Base-by-base conservation (phyloP, 139 green algal species). In the Volvox reticuliferus region DNA sequence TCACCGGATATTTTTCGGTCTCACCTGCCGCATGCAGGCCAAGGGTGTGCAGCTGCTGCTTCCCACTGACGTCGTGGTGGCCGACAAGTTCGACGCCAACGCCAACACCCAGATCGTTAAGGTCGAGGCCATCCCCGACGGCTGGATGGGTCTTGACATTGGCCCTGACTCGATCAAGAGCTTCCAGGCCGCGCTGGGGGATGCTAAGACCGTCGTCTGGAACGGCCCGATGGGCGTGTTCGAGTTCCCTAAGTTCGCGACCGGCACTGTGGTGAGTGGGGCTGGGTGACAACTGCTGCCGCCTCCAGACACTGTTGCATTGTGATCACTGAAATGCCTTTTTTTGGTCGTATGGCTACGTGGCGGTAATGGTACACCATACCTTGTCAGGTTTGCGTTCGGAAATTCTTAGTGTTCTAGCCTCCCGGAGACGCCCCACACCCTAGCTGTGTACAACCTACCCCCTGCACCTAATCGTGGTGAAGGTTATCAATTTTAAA, bases 101-200 rank as follows among this genome's bases (percentile, higher is more conserved):
- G 98, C 98, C 87, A 97, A 99, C 90, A 96, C 92, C 88, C 92
- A 93, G 92, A 90, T 79, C 65, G 96, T 98, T 61, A 37, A 93
- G 55, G 96, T 96, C 16, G 92, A 97, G 32, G 95, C 91, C 68
- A 99, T 99, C 92, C 96, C 98, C 82, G 98, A 99, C 32, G 98
- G 98, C 94, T 99, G 98, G 98, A 99, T 99, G 98, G 98, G 98
- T 89, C 96, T 99, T 86, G 98, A 99, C 91, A 98, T 99, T 81
- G 98, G 98, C 86, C 98, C 98, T 20, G 96, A 99, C 85, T 98
- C 95, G 84, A 89, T 98, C 55, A 96, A 98, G 94, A 44, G 93
- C 17, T 98, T 99, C 96, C 91, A 98, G 75, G 93, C 95, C 22
- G 96, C 95, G 26, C 95, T 99, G 82, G 87, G 91, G n/a, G 96